Conservation (phyloP, 345 rosid genomes). For the Acer saccharum region DNA sequence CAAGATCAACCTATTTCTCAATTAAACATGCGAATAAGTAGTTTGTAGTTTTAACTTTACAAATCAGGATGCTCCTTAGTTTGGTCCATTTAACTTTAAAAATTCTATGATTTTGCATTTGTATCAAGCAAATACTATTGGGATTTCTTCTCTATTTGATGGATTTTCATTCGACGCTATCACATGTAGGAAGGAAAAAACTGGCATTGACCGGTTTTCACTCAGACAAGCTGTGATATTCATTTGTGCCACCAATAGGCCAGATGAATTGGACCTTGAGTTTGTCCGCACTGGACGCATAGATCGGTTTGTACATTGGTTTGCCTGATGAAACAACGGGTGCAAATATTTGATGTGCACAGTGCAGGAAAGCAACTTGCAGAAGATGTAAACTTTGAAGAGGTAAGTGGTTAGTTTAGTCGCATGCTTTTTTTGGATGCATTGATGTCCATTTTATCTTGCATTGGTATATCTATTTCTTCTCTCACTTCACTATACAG, state of each 20-base stretch:
- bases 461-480: conserved; percentile 4
- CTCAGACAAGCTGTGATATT: conserved; percentile 96
- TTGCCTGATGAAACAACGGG: conserved; percentile 92
- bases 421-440: background rate
- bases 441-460: background rate
- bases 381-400: conserved; percentile 82
- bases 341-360: conserved; percentile 88
- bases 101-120: background rate
- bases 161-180: conserved; percentile 21
- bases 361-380: conserved; percentile 84
- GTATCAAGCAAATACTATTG: background rate
- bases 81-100: background rate
- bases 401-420: conserved; percentile 40
- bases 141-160: background rate
- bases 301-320: conserved; percentile 94
- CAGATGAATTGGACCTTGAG: conserved; percentile 93
- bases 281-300: conserved; percentile 93
- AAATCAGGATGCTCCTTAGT: background rate
- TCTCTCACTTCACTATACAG: conserved; percentile 38
- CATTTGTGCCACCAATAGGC: conserved; percentile 97
- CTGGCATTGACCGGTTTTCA: conserved; percentile 87
- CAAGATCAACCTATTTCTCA: background rate
- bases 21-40: background rate
- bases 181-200: conserved; percentile 74
- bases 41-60: background rate